phyloP scores from a whole-genome alignment of 2,329 filamentous ascomycete species.

The Aspergillus fischeri region DNA sequence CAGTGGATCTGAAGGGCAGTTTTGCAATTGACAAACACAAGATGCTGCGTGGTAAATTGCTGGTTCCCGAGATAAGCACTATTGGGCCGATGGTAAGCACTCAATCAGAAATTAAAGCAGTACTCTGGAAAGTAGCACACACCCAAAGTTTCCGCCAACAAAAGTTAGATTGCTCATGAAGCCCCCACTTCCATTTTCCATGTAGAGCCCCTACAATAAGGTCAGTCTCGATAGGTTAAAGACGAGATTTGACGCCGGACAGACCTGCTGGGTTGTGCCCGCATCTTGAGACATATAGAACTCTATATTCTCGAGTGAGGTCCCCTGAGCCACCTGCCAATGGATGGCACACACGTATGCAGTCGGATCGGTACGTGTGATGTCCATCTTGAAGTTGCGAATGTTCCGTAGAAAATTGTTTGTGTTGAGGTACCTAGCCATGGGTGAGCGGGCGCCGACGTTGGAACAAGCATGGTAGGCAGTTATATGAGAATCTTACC shows the following conservation, averaged over 20 bases:
- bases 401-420: conserved; percentile 21
- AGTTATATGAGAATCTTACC: too few species aligned
- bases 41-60: conserved; percentile 57
- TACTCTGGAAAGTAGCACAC: too few species aligned
- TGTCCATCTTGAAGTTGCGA: conserved; percentile 23
- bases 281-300: conserved; percentile 60
- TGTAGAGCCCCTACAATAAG: too few species aligned
- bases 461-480: too few species aligned
- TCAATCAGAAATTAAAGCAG: too few species aligned
- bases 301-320: conserved; percentile 66
- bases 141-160: conserved; percentile 55
- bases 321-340: conserved; percentile 72
- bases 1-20: conserved; percentile 55
- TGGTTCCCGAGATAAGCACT: conserved; percentile 50
- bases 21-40: conserved; percentile 48
- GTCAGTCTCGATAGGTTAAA: too few species aligned
- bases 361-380: too few species aligned
- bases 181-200: conserved; percentile 48
- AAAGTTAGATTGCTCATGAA: conserved; percentile 58
- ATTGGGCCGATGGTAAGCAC: too few species aligned
- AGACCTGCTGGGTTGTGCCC: conserved; percentile 28
- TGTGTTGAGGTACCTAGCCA: too few species aligned
- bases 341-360: conserved; percentile 59
- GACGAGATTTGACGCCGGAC: too few species aligned
- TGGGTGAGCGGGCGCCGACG: too few species aligned